phyloP scores from a whole-genome alignment of 1,284 basidiomycete species.

The Stygiomarasmius scandens region DNA sequence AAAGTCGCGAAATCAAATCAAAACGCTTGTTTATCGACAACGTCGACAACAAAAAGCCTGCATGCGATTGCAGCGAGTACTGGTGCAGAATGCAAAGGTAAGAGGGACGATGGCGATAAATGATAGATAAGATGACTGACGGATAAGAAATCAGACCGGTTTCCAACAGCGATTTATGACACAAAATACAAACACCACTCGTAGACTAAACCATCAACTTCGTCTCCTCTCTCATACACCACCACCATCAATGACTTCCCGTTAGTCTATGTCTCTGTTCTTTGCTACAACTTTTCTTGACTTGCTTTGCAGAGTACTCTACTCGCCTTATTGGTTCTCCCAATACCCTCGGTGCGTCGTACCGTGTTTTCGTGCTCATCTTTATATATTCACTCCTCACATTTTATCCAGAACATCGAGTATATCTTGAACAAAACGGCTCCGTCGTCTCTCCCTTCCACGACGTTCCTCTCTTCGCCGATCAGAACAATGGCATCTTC shows the following conservation, averaged over 20 bases:
- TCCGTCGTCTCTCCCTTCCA: conserved; percentile 91
- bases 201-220: conserved; percentile 62
- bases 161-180: conserved; percentile 31
- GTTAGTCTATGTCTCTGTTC: conserved; percentile 41
- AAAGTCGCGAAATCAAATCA: background rate
- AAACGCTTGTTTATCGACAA: background rate
- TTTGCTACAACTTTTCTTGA: conserved; percentile 22
- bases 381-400: conserved; percentile 19
- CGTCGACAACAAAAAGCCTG: background rate
- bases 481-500: conserved; percentile 90
- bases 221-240: conserved; percentile 52
- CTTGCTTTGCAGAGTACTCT: conserved; percentile 57
- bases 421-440: conserved; percentile 90
- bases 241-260: conserved; percentile 55
- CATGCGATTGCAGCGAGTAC: conserved; percentile 7
- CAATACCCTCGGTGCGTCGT: conserved; percentile 84
- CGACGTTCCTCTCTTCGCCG: conserved; percentile 95
- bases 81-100: conserved; percentile 9
- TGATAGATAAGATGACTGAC: conserved; percentile 13
- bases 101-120: conserved; percentile 8
- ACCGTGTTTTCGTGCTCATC: conserved; percentile 6
- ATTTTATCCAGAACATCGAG: conserved; percentile 91
- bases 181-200: conserved; percentile 39
- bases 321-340: conserved; percentile 84
- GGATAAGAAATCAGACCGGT: conserved; percentile 4